Evolutionary conservation across 2,329 filamentous ascomycete genomes (phyloP).

Genomic region (Paecilomyces niveus): DNA sequence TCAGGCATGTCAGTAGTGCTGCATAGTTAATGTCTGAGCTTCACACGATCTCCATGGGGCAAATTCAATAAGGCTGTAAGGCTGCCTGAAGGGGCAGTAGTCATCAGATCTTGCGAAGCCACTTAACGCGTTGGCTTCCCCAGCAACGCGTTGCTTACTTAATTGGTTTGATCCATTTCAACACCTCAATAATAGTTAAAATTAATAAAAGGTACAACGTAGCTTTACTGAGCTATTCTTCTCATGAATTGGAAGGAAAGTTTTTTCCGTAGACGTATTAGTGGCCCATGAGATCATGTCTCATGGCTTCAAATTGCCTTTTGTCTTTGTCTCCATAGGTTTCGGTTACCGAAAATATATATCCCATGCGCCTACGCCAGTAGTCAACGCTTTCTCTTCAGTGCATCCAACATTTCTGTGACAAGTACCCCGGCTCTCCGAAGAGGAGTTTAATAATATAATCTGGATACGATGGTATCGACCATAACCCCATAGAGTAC

Average conservation of each 20-base stretch:
- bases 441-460: neutral
- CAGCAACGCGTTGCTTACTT: slow-evolving; percentile 1
- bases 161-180: neutral
- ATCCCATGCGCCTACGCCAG: neutral
- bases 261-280: no score
- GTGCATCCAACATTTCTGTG: neutral
- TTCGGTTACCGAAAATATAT: neutral
- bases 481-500: no score
- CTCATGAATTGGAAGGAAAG: no score
- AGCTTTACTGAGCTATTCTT: no score
- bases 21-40: neutral
- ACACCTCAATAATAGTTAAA: neutral
- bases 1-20: neutral
- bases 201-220: neutral
- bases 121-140: slow-evolving; percentile 3
- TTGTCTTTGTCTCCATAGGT: no score
- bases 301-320: no score
- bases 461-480: no score
- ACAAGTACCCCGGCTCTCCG: neutral
- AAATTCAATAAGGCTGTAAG: slow-evolving; percentile 1
- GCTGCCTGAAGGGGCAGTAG: neutral
- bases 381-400: neutral
- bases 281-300: no score
- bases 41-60: neutral
- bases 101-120: neutral